Evolutionary conservation across 768 basidiomycete genomes (phyloP).

Genomic region (Mycena albidolilacea): DNA sequence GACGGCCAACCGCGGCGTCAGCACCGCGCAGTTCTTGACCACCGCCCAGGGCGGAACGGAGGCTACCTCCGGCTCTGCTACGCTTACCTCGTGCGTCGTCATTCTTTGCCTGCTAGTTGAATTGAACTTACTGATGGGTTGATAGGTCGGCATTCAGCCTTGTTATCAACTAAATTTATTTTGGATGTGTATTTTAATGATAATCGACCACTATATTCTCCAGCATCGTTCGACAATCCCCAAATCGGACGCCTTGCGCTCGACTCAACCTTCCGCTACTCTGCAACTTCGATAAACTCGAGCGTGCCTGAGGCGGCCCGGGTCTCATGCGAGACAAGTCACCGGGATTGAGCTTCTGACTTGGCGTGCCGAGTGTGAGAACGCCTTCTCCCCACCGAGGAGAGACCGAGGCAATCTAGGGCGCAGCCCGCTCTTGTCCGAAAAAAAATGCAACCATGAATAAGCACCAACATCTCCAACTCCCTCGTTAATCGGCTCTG

Average conservation of each 20-base stretch:
- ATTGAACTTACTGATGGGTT: not conserved
- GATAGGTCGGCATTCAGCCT: conserved; percentile 62
- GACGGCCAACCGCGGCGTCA: conserved; percentile 59
- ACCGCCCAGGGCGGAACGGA: conserved; percentile 77
- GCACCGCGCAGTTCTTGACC: conserved; percentile 68
- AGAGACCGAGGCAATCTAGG: not conserved
- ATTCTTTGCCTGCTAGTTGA: not conserved
- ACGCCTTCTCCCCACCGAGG: not conserved
- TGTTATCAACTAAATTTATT: conserved; percentile 56
- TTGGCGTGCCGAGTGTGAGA: not conserved
- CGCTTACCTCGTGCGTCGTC: conserved; percentile 64
- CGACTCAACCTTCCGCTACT: not conserved
- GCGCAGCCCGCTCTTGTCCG: not conserved
- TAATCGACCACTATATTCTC: not conserved
- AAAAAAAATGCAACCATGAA: not conserved
- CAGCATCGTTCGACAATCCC: not conserved
- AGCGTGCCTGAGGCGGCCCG: conserved; percentile 20
- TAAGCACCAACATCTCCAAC: not conserved
- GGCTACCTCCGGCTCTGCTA: conserved; percentile 69
- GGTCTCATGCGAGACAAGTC: conserved; percentile 20
- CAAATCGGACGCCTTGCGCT: not conserved
- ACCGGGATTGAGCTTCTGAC: conserved; percentile 18
- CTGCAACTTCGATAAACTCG: not conserved
- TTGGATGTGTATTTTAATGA: not conserved
- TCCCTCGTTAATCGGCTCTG: not conserved